Percentiles rank a stretch among this genome's conserved stretches.
Conservation (phyloP, 257 asterid genomes). For the Ligustrum vulgare region DNA sequence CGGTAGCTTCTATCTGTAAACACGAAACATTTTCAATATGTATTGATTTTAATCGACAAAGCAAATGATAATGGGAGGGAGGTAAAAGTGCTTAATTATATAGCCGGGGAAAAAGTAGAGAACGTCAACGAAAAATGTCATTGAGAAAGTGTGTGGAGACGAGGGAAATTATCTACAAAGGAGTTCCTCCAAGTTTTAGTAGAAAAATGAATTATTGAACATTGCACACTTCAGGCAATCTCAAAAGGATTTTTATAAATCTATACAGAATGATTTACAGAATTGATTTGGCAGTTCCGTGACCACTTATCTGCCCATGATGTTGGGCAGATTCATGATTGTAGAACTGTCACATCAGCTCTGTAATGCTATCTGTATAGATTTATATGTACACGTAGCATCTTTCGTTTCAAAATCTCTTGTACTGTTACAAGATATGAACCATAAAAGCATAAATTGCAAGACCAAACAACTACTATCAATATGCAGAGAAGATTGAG, state of each 20-base stretch:
- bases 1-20: constrained; percentile 73
- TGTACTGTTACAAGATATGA: neutral
- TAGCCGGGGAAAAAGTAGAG: neutral
- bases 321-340: too few relatives aligned
- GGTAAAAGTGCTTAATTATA: neutral
- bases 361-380: too few relatives aligned
- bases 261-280: too few relatives aligned
- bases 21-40: neutral
- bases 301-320: too few relatives aligned
- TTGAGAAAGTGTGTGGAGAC: neutral
- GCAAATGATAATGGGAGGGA: neutral
- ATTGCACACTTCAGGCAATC: neutral
- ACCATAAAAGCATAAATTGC: neutral
- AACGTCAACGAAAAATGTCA: neutral
- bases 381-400: too few relatives aligned
- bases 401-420: neutral
- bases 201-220: neutral
- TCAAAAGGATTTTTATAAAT: too few relatives aligned
- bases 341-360: too few relatives aligned
- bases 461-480: neutral
- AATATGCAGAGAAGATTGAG: too few relatives aligned
- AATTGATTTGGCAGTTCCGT: too few relatives aligned
- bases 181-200: neutral
- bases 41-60: neutral
- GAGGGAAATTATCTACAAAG: neutral